These are phyloP conservation scores for Saccharomyces mikatae DNA, from an alignment of 805 yeast species.

Conservation along the genomic window DNA sequence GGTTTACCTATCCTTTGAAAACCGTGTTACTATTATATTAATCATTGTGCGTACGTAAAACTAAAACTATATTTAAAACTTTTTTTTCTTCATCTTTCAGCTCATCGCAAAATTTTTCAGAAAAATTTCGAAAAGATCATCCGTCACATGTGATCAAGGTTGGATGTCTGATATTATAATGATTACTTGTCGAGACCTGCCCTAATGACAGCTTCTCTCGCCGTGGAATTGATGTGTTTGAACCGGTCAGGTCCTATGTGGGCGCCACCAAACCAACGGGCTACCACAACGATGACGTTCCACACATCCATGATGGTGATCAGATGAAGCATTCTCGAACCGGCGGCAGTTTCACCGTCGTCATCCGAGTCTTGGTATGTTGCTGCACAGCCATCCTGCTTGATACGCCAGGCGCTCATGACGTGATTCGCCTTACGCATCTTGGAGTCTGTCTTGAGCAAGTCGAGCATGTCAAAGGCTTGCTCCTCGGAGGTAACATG, in stretches of 20 bases:
- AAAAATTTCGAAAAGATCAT: neutral
- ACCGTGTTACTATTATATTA: neutral
- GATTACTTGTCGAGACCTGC: slow-evolving; percentile 41
- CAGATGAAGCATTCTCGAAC: slow-evolving; percentile 74
- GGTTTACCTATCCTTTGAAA: neutral
- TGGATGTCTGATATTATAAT: neutral
- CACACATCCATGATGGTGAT: slow-evolving; percentile 70
- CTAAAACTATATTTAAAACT: neutral
- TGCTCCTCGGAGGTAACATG: slow-evolving; percentile 58
- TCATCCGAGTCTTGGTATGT: slow-evolving; percentile 83
- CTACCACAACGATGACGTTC: slow-evolving; percentile 75
- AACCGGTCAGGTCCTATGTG: slow-evolving; percentile 91
- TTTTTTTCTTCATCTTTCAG: neutral
- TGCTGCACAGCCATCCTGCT: slow-evolving; percentile 37
- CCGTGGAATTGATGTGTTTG: slow-evolving; percentile 83
- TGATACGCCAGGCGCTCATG: slow-evolving; percentile 82
- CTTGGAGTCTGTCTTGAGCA: slow-evolving; percentile 55
- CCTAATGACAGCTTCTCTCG: slow-evolving; percentile 70
- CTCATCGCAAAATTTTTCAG: neutral
- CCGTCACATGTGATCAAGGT: neutral
- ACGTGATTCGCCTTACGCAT: slow-evolving; percentile 65
- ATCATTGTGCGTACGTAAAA: neutral
- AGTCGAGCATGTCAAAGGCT: slow-evolving; percentile 45
- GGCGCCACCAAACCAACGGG: slow-evolving; percentile 89
- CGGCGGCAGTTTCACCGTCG: slow-evolving; percentile 97